Evolutionary conservation across 352 stramenopile genomes (phyloP).

Genomic region (Globisporangium acanthophoron): DNA sequence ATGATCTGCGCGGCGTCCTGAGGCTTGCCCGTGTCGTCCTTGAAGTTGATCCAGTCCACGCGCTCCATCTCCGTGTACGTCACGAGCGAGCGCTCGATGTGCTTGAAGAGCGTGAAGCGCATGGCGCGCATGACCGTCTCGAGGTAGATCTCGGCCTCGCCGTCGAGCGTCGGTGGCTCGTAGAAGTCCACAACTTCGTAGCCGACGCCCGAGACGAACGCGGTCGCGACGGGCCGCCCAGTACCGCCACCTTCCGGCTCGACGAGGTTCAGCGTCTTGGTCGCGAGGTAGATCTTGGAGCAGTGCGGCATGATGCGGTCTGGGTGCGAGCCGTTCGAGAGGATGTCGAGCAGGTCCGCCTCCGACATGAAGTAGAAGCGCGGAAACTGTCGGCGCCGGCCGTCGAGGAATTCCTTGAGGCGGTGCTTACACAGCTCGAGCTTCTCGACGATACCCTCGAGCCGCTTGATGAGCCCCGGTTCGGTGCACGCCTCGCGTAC

Average conservation of each 20-base stretch:
- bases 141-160: constrained; percentile 97
- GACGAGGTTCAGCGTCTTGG: constrained; percentile 88
- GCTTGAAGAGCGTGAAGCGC: constrained; percentile 92
- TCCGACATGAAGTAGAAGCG: constrained; percentile 92
- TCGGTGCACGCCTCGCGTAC: constrained; percentile 89
- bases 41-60: constrained; percentile 95
- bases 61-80: constrained; percentile 89
- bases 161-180: constrained; percentile 88
- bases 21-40: constrained; percentile 81
- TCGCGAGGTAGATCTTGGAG: constrained; percentile 95
- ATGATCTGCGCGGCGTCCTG: constrained; percentile 95
- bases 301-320: constrained; percentile 94
- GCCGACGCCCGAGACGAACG: constrained; percentile 93
- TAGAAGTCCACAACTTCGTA: constrained; percentile 93
- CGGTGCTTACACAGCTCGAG: constrained; percentile 94
- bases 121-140: constrained; percentile 93
- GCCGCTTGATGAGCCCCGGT: constrained; percentile 76
- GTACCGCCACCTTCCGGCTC: constrained; percentile 35
- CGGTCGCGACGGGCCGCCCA: constrained; percentile 72
- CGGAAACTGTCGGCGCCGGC: constrained; percentile 91
- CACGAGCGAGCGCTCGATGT: constrained; percentile 90
- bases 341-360: constrained; percentile 92
- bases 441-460: constrained; percentile 92
- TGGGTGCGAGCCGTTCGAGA: constrained; percentile 93
- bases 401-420: constrained; percentile 94